Evolutionary conservation across 1,284 basidiomycete genomes (phyloP), one percentile per base, ranked within the genome.

Genomic region (Laetiporus sulphureus): DNA sequence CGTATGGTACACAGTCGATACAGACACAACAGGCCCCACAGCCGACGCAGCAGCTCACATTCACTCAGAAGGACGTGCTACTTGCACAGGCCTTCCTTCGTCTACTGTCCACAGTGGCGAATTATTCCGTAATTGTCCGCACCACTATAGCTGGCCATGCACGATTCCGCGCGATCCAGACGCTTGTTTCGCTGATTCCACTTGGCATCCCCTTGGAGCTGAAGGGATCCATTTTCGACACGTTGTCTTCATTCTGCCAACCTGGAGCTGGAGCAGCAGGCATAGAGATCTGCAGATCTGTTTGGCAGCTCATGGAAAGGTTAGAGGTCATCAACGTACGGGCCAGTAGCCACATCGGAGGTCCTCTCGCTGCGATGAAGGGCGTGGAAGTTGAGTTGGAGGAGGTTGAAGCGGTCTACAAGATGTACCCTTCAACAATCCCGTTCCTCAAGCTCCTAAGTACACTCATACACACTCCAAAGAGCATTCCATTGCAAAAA

Each of bases 121-220:
- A 72, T 13, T 72, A 83, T 61, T 95, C 91, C 0, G 68, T 85
- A 6, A 75, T 83, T 2, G 91, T 91, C 4, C 81, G 91, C 21
- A 73, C 83, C 8, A 81, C 90, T 1, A 75, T 98, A 12, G 79
- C 85, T 36, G 72, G 81, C 19, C 88, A 93, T 61, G 75, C 79
- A 2, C 78, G 86, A 35, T 86, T 86, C 60, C 77, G 82, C 38
- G 88, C 90, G 0, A 77, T 97, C 42, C 80, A 80, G 2, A 83
- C 83, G 0, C 67, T 95, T 3, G 75, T 93, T 32, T 79, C 81
- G 3, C 76, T 93, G 30, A 73, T 91, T 48, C 89, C 87, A 20
- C 72, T 90, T 6, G 77, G 84, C 8, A 75, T 93, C 15, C 88
- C 91, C 0, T 67, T 95, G n/a, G 92, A 97, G 55, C 73, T 98